Percentiles rank a stretch among this genome's conserved stretches.
phyloP scores from a whole-genome alignment of 306 rosid genomes.

The Morella rubra region DNA sequence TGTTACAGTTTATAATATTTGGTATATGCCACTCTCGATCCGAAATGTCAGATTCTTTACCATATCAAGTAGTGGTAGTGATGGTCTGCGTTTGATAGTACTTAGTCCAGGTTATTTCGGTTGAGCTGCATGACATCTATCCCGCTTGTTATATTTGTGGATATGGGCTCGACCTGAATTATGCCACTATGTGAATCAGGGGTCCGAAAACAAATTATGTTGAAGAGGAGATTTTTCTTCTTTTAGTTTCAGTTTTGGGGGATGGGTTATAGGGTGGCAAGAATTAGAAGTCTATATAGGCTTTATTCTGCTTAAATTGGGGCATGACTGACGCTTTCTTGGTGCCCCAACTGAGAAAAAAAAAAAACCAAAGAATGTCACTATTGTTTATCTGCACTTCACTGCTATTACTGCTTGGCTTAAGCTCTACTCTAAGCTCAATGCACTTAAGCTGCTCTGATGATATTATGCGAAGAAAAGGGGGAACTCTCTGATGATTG shows the following conservation, averaged over 20 bases:
- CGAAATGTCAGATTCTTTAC: neutral
- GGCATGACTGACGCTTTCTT: neutral
- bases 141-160: neutral
- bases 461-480: too few relatives aligned
- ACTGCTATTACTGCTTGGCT: neutral
- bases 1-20: neutral
- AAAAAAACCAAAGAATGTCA: neutral
- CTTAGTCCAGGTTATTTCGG: neutral
- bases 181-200: neutral
- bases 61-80: neutral
- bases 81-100: neutral
- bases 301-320: neutral
- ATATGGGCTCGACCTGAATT: neutral
- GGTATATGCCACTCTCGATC: neutral
- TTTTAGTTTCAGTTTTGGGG: neutral
- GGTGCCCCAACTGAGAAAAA: neutral
- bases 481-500: slow-evolving; percentile 47
- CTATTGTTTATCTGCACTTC: neutral
- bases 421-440: slow-evolving; percentile 15
- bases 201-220: neutral
- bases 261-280: neutral
- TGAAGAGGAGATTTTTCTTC: neutral
- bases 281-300: neutral
- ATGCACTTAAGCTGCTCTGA: too few relatives aligned
- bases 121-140: neutral